These are phyloP conservation scores for Agaricus bisporus DNA, from an alignment of 768 basidiomycete species.

Conservation along the genomic window DNA sequence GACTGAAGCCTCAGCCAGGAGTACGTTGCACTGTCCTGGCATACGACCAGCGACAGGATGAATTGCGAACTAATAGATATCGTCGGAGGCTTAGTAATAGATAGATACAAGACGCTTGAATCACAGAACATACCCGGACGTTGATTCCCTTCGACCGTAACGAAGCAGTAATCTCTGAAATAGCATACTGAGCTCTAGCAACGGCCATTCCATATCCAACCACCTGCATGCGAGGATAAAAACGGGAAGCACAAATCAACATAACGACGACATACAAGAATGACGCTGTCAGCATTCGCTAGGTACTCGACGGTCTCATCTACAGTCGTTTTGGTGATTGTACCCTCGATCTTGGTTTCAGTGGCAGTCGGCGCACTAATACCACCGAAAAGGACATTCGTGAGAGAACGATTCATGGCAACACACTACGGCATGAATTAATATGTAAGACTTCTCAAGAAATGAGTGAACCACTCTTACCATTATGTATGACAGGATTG, in stretches of 20 bases:
- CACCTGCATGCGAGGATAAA: constrained; percentile 34
- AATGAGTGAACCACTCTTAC: constrained; percentile 31
- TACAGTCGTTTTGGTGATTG: constrained; percentile 68
- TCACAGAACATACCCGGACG: constrained; percentile 43
- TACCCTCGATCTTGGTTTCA: constrained; percentile 75
- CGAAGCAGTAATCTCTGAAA: constrained; percentile 69
- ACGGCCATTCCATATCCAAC: constrained; percentile 92
- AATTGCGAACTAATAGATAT: constrained; percentile 53
- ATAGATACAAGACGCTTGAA: not conserved
- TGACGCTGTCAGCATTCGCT: constrained; percentile 76
- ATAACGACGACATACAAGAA: constrained; percentile 43
- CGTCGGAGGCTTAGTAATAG: not conserved
- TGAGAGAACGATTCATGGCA: constrained; percentile 85
- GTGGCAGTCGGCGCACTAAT: constrained; percentile 50
- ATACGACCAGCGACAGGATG: constrained; percentile 91
- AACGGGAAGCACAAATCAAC: not conserved
- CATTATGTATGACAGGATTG: constrained; percentile 91
- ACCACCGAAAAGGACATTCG: constrained; percentile 88
- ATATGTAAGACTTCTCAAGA: not conserved
- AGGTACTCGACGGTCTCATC: constrained; percentile 81
- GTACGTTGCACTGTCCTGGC: constrained; percentile 92
- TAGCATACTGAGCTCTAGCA: constrained; percentile 81
- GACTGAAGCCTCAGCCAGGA: constrained; percentile 84
- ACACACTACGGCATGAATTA: constrained; percentile 51
- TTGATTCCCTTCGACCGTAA: constrained; percentile 70